phyloP scores from a whole-genome alignment of 495 filamentous ascomycete genomes.

The Pyrenopolyporus hunteri region DNA sequence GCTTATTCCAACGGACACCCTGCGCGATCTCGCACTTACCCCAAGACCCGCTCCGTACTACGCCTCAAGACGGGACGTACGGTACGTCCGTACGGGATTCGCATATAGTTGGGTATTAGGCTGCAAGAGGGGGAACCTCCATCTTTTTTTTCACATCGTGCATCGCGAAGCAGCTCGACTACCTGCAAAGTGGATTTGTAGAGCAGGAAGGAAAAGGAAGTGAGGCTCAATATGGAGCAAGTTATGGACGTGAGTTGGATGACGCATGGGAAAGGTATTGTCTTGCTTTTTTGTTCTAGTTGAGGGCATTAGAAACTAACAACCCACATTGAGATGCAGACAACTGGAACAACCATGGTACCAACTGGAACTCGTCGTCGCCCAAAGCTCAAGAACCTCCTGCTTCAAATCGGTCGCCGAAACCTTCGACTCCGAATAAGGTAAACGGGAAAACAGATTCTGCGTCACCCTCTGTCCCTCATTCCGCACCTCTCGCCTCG shows the following conservation, averaged over 20 bases:
- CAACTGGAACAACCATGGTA: conserved; percentile 18
- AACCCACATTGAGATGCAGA: conserved; percentile 14
- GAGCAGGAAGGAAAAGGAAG: neutral
- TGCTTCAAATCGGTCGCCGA: conserved; percentile 18
- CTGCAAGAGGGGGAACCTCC: neutral
- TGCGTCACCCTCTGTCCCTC: conserved; percentile 9
- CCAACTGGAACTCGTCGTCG: conserved; percentile 27
- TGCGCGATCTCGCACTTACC: conserved; percentile 22
- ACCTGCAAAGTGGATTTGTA: neutral
- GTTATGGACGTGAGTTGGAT: conserved; percentile 74
- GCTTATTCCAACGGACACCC: conserved; percentile 15
- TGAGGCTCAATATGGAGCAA: conserved; percentile 60
- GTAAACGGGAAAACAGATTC: conserved; percentile 24
- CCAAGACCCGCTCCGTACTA: conserved; percentile 32
- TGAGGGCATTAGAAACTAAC: conserved; percentile 11
- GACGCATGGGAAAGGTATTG: conserved; percentile 59
- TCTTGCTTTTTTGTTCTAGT: neutral
- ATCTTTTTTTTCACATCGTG: neutral
- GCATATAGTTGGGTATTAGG: conserved; percentile 13
- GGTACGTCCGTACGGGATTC: conserved; percentile 14
- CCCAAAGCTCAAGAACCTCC: conserved; percentile 16
- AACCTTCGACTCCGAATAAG: conserved; percentile 24
- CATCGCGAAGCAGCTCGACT: neutral
- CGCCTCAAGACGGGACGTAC: conserved; percentile 17
- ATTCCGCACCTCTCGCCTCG: neutral